These are phyloP conservation scores for Nematocida major DNA, from an alignment of 371 early-diverging fungal species.

Conservation along the genomic window DNA sequence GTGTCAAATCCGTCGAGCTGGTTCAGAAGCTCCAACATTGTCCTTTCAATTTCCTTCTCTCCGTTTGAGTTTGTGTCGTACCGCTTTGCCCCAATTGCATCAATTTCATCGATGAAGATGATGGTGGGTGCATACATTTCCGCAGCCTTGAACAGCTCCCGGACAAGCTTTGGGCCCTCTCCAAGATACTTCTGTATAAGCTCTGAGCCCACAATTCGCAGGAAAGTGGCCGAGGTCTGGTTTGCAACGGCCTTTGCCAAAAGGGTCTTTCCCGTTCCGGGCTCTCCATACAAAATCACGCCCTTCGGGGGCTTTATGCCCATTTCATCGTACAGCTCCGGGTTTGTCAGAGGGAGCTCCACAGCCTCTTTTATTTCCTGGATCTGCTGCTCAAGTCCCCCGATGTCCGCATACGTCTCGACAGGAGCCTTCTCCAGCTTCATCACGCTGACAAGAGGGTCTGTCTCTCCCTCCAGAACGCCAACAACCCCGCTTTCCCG, in stretches of 20 bases:
- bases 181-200: conserved; percentile 99
- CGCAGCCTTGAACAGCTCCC: conserved; percentile 95
- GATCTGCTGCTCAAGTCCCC: conserved; percentile 94
- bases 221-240: conserved; percentile 96
- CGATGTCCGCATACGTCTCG: conserved; percentile 96
- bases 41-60: conserved; percentile 94
- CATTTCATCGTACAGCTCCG: conserved; percentile 97
- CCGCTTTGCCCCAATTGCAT: conserved; percentile 89
- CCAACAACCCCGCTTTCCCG: conserved; percentile 75
- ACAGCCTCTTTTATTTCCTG: conserved; percentile 99
- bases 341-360: conserved; percentile 96
- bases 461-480: conserved; percentile 86
- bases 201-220: conserved; percentile 98
- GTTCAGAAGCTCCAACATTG: conserved; percentile 98
- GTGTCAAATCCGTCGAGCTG: conserved; percentile 99
- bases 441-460: conserved; percentile 98
- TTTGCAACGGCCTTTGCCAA: conserved; percentile 99
- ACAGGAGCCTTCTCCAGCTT: conserved; percentile 98
- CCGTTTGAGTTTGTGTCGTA: conserved; percentile 87
- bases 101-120: conserved; percentile 99
- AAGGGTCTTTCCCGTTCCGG: conserved; percentile 97
- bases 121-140: conserved; percentile 97
- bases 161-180: conserved; percentile 96
- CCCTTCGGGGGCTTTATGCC: conserved; percentile 99
- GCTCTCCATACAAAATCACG: conserved; percentile 94